Conservation (phyloP, 495 filamentous ascomycete genomes). For the Tuber indicum region DNA sequence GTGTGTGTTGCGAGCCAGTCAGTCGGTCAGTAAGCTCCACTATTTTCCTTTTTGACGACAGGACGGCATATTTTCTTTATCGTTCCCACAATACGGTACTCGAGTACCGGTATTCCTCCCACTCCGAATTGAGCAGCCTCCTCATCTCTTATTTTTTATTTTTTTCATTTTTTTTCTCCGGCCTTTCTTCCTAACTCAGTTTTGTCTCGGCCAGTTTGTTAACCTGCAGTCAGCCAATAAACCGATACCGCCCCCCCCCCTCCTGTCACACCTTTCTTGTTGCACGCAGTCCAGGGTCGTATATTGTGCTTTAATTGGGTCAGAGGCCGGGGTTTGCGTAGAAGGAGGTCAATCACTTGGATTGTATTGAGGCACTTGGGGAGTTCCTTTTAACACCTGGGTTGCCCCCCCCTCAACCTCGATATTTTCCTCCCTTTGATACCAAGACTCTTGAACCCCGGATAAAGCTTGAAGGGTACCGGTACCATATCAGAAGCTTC, state of each 20-base stretch:
- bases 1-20: not conserved
- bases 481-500: not conserved
- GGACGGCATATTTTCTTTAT: slow-evolving; percentile 4
- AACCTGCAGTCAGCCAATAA: slow-evolving; percentile 3
- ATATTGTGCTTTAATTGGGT: not conserved
- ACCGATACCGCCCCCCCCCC: not conserved
- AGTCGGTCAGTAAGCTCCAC: not conserved
- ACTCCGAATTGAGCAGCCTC: not conserved
- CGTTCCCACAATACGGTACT: not conserved
- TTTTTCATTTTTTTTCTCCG: not conserved
- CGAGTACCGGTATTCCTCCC: not conserved
- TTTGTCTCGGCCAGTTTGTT: slow-evolving; percentile 2
- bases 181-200: not conserved
- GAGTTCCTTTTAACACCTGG: slow-evolving; percentile 2
- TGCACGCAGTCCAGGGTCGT: not conserved
- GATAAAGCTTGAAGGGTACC: not conserved
- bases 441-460: slow-evolving; percentile 3
- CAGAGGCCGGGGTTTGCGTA: not conserved
- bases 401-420: not conserved
- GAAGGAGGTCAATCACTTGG: not conserved
- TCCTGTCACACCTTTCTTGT: not conserved
- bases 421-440: not conserved
- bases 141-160: not conserved
- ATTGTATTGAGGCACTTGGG: not conserved
- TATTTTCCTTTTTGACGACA: not conserved